A percentile compares a stretch with the other conserved stretches of the same genome.
Conservation (phyloP, 352 stramenopile genomes). For the Peronosclerospora sorghi region DNA sequence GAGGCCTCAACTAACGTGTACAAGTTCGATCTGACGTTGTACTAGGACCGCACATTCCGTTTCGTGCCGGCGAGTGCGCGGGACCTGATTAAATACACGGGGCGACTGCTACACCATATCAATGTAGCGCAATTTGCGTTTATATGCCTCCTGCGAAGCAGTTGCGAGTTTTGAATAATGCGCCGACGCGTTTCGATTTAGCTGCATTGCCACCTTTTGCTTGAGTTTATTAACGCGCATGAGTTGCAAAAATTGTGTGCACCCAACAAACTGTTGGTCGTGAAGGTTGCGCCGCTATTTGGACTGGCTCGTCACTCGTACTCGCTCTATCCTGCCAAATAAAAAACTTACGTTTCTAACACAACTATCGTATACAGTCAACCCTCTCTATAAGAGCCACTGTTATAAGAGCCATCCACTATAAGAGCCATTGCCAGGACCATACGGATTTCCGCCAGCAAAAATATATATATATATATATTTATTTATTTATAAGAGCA, state of each 20-base stretch:
- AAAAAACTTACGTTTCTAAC: conserved; percentile 17
- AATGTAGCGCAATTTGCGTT: no score
- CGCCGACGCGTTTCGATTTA: conserved; percentile 5
- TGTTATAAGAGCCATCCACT: no score
- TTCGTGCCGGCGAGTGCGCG: conserved; percentile 56
- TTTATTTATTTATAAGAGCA: no score
- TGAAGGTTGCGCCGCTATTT: conserved; percentile 23
- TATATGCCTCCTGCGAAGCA: no score
- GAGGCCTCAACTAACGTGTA: conserved; percentile 35
- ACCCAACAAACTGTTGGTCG: conserved; percentile 16
- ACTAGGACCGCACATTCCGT: conserved; percentile 56
- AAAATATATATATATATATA: no score
- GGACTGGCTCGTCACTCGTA: conserved; percentile 32
- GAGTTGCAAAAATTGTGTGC: conserved; percentile 26
- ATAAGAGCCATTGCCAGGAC: no score
- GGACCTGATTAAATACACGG: conserved; percentile 68
- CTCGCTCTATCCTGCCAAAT: conserved; percentile 11
- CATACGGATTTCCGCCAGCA: no score
- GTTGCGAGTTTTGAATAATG: no score
- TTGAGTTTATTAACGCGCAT: conserved; percentile 39
- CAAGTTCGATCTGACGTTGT: conserved; percentile 70
- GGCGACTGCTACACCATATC: conserved; percentile 66
- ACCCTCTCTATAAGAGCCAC: no score
- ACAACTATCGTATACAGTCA: conserved; percentile 11
- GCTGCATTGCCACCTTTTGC: conserved; percentile 30